Conservation (phyloP, 2,329 filamentous ascomycete genomes). For the Aspergillus aculeatus region DNA sequence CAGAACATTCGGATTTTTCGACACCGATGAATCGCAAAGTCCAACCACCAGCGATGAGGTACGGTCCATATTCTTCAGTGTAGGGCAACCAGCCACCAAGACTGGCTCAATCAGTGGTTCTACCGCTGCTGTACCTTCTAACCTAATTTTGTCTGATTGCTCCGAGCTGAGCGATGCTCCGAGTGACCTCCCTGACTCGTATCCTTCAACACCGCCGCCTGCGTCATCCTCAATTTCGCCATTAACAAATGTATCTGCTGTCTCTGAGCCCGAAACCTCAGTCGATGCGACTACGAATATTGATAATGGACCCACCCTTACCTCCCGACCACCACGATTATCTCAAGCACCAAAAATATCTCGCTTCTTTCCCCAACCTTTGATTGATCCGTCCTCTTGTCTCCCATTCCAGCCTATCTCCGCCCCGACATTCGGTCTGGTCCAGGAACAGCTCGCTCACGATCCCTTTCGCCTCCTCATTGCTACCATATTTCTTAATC, state of each 20-base stretch:
- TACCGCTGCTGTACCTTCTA: constrained; percentile 13
- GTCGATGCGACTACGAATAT: constrained; percentile 10
- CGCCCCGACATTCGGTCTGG: constrained; percentile 67
- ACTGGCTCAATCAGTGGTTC: too few relatives aligned
- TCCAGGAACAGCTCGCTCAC: constrained; percentile 75
- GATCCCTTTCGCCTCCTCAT: constrained; percentile 79
- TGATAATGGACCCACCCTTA: constrained; percentile 10
- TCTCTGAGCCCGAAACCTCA: background rate
- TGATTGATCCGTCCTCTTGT: constrained; percentile 42
- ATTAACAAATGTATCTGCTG: background rate
- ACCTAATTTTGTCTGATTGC: constrained; percentile 30
- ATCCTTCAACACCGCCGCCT: background rate
- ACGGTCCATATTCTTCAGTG: constrained; percentile 35
- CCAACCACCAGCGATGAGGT: constrained; percentile 41
- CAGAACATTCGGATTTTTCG: constrained; percentile 34
- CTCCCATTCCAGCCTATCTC: constrained; percentile 66
- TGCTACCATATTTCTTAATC: constrained; percentile 80
- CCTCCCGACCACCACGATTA: constrained; percentile 12
- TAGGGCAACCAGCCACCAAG: too few relatives aligned
- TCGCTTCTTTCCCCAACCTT: constrained; percentile 43
- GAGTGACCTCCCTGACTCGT: constrained; percentile 25
- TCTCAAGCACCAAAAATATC: constrained; percentile 35
- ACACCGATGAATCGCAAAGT: constrained; percentile 39
- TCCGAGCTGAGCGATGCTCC: constrained; percentile 37
- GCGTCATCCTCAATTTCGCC: background rate